These are phyloP conservation scores for Fremontodendron californicum DNA, from an alignment of 345 rosid genomes.

Conservation along the genomic window DNA sequence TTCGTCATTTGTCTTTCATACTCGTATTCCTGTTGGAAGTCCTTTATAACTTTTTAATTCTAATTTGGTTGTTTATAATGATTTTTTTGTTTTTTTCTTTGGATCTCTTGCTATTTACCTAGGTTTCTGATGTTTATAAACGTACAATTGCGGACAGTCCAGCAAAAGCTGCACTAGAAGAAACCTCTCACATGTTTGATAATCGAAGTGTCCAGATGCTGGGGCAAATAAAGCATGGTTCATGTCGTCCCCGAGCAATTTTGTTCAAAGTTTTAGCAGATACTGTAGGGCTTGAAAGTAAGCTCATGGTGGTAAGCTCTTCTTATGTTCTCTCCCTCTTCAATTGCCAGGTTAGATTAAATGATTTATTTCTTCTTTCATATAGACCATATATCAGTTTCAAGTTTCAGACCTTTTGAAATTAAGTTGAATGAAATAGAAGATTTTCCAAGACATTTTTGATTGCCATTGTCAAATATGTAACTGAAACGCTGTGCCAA, in stretches of 20 bases:
- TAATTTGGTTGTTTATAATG: not conserved
- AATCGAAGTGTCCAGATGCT: constrained; percentile 72
- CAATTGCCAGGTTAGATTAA: not conserved
- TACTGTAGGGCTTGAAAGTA: constrained; percentile 86
- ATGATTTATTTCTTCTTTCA: constrained; percentile 7
- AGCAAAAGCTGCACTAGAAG: constrained; percentile 50
- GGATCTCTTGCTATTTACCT: not conserved
- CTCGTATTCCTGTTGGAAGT: not conserved
- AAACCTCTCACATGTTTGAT: constrained; percentile 41
- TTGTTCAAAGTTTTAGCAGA: constrained; percentile 93
- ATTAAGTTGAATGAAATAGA: not conserved
- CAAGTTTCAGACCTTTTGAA: not conserved
- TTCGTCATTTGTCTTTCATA: not conserved
- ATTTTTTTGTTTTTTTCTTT: not conserved
- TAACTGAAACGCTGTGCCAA: constrained; percentile 10
- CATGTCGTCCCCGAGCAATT: constrained; percentile 90
- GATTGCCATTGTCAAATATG: constrained; percentile 6
- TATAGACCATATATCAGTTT: not conserved
- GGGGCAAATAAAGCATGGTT: constrained; percentile 92
- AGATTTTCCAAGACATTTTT: not conserved
- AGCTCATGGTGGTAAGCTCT: constrained; percentile 85
- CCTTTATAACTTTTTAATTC: constrained; percentile 8
- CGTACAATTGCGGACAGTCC: constrained; percentile 73
- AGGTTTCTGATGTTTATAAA: constrained; percentile 60
- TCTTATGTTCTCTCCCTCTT: not conserved